Conservation (phyloP, 169 alveolate genomes). For the Theileria orientalis region DNA sequence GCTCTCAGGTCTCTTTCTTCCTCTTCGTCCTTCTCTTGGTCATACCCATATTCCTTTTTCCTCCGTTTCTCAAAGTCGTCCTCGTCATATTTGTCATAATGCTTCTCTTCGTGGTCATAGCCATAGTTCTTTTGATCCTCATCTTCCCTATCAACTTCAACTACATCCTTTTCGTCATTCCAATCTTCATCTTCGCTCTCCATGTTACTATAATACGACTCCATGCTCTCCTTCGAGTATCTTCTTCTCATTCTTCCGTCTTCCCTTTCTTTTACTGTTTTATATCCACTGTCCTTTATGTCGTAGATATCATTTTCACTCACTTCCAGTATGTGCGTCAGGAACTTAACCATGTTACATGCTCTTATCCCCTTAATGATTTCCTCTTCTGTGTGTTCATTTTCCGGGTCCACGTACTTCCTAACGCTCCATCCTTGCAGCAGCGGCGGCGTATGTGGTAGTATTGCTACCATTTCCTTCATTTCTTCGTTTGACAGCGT, state of each 20-base stretch:
- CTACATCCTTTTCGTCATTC: neutral
- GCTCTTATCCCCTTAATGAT: conserved; percentile 40
- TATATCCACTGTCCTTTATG: neutral
- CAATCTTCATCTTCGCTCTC: neutral
- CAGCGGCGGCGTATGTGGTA: conserved; percentile 65
- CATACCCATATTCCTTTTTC: conserved; percentile 21
- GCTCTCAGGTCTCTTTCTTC: neutral
- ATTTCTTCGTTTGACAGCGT: conserved; percentile 14
- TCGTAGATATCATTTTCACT: neutral
- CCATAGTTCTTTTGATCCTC: neutral
- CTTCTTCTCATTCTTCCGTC: too few species aligned
- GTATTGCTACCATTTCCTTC: conserved; percentile 36
- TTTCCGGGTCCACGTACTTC: conserved; percentile 52
- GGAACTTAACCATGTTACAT: conserved; percentile 28
- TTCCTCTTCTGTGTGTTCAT: conserved; percentile 36
- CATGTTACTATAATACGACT: too few species aligned
- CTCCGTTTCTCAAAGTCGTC: conserved; percentile 26
- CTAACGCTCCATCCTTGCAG: conserved; percentile 61
- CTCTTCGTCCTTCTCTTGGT: neutral
- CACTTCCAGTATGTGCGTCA: conserved; percentile 1
- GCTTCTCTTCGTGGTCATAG: too few species aligned
- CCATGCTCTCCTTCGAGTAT: neutral
- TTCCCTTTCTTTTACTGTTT: neutral
- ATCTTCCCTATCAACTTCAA: neutral
- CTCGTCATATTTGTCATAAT: conserved; percentile 6